A percentile compares a stretch with the other conserved stretches of the same genome.
phyloP scores from a whole-genome alignment of 192 early-diverging fungal species.

The Coemansia interrupta region DNA sequence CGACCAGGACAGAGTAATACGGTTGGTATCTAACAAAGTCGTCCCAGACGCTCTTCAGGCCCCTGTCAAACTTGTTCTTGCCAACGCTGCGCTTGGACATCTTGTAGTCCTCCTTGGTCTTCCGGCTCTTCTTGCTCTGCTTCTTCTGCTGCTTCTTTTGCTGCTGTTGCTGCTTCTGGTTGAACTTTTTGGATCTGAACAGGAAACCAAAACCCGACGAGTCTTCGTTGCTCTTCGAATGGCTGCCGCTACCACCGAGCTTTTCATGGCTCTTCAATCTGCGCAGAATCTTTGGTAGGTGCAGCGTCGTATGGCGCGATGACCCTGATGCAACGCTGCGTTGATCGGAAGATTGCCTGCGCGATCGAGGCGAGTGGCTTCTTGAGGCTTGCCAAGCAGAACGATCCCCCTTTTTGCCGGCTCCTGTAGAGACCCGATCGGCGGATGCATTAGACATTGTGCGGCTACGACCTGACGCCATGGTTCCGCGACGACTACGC shows the following conservation, averaged over 20 bases:
- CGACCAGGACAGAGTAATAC: conserved; percentile 48
- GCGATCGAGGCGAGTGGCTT: conserved; percentile 4
- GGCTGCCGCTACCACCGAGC: background rate
- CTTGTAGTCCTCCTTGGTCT: conserved; percentile 12
- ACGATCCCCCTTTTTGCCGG: background rate
- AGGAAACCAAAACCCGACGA: conserved; percentile 10
- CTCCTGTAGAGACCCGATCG: background rate
- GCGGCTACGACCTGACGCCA: background rate
- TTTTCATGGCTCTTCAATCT: conserved; percentile 34
- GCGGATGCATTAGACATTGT: background rate
- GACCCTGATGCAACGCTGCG: conserved; percentile 27
- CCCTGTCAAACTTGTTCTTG: conserved; percentile 47
- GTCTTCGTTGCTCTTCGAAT: conserved; percentile 6
- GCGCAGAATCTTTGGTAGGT: conserved; percentile 34
- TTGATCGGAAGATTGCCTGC: conserved; percentile 16
- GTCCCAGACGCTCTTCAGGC: conserved; percentile 43
- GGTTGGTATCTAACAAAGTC: conserved; percentile 46
- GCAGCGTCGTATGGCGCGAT: conserved; percentile 18
- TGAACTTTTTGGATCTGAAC: conserved; percentile 19
- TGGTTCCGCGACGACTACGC: background rate
- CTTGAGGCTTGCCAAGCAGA: background rate
- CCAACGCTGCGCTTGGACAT: conserved; percentile 13
- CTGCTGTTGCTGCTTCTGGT: conserved; percentile 9
- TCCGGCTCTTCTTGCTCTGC: background rate
- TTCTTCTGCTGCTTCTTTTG: conserved; percentile 4